Evolutionary conservation across 2,329 filamentous ascomycete species (phyloP), one percentile per base, ranked within the genome.

Genomic region (Fusarium sp.): DNA sequence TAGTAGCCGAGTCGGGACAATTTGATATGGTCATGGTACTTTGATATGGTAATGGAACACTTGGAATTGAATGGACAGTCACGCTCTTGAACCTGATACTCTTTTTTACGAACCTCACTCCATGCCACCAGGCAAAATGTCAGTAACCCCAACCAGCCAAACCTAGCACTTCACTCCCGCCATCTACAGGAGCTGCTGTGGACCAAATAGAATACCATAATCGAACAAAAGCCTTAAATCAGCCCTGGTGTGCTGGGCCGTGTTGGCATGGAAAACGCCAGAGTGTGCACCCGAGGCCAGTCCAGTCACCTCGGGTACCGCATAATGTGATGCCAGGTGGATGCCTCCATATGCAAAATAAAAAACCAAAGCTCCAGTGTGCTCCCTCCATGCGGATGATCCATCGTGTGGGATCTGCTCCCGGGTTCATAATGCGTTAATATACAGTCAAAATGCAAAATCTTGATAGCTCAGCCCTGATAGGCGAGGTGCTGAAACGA

Each of bases 341-440:
- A 68, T 70, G 65, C 67, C 44, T 36, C 53, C 65, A 57, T 43
- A 56, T 71, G 68, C 59, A 71, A 70, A 70, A 72, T 57, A 60
- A 70, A 62, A 54, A 72, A 60, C 54, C 66, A 71, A 72, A 69
- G 68, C 64, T 71, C 73, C 71, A 63, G 54, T 51, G 68, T 63
- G 58, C 66, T 60, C 62, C 64, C 71, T 69, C 62, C 64, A 50
- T 66, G 60, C 65, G 48, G 47, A 65, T 69, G 54, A 67, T 70
- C 64, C 62, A 58, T 67, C 66, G 62, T 64, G 58, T 60, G 59
- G 58, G 58, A 62, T 65, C 59, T 68, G 52, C 52, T 67, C 68
- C 70, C 60, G 62, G 58, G 54, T 62, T 74, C 73, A 65, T 75
- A 65, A 75, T 72, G 65, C 73, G 72, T 75, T 74, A 75, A 67